Evolutionary conservation across 2,329 filamentous ascomycete genomes (phyloP).

Genomic region (Scedosporium minutisporum): DNA sequence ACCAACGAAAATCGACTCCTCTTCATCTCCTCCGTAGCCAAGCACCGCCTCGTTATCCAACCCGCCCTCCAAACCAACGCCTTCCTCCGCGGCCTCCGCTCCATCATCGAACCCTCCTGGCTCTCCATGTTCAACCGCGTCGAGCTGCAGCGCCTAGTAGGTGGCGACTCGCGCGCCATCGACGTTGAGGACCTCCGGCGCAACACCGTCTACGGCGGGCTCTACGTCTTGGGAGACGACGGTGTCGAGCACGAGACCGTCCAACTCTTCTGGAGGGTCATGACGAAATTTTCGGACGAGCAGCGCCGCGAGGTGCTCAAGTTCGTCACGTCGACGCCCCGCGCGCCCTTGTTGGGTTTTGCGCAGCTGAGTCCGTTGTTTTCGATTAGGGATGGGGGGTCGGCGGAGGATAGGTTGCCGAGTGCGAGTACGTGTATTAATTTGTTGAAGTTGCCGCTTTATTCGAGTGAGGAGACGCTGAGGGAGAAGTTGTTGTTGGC

Average conservation of each 20-base stretch:
- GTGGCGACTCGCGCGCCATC: constrained; percentile 77
- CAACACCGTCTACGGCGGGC: constrained; percentile 79
- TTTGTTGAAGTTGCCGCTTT: constrained; percentile 81
- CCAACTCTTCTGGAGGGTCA: constrained; percentile 82
- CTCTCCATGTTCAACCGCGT: constrained; percentile 97
- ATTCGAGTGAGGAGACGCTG: constrained; percentile 54
- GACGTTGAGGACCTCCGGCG: constrained; percentile 75
- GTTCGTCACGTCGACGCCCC: constrained; percentile 88
- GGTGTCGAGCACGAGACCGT: constrained; percentile 77
- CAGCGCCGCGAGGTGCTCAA: constrained; percentile 83
- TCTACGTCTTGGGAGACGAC: constrained; percentile 87
- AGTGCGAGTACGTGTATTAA: constrained; percentile 97
- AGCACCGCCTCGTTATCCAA: constrained; percentile 76
- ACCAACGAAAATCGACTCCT: constrained; percentile 87
- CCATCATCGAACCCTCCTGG: constrained; percentile 88
- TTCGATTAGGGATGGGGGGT: constrained; percentile 69
- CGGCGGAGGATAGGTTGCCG: constrained; percentile 60
- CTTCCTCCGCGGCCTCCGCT: constrained; percentile 75
- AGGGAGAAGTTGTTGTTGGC: constrained; percentile 82
- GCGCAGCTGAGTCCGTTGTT: constrained; percentile 76
- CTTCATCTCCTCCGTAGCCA: constrained; percentile 89
- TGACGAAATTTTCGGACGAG: constrained; percentile 63
- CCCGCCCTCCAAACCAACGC: constrained; percentile 73
- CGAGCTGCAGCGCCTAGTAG: constrained; percentile 86
- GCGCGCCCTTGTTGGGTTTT: constrained; percentile 84